phyloP scores from a whole-genome alignment of 1,284 basidiomycete species.

The Ganoderma resinaceum region DNA sequence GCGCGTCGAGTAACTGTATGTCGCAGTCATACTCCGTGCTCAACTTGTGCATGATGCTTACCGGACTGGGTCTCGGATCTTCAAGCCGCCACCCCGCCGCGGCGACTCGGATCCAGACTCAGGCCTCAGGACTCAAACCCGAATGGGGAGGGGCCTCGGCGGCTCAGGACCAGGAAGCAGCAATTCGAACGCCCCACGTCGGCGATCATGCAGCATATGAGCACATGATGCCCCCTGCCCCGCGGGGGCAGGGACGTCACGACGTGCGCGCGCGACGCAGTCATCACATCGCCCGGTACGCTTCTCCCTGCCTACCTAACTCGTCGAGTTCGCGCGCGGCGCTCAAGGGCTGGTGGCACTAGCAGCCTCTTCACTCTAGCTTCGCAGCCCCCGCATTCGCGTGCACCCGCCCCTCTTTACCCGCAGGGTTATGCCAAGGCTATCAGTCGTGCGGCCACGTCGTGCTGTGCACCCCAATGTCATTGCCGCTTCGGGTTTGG shows the following conservation, averaged over 20 bases:
- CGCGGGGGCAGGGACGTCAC: no score
- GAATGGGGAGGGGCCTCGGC: neutral
- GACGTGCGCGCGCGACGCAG: neutral
- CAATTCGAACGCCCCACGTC: neutral
- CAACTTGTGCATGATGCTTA: neutral
- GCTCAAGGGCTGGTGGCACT: no score
- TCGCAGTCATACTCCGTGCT: neutral
- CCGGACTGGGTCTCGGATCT: neutral
- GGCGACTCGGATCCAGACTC: neutral
- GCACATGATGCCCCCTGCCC: no score
- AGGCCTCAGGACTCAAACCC: no score
- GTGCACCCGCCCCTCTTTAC: neutral
- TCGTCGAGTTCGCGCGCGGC: neutral
- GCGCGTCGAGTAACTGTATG: neutral
- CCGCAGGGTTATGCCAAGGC: neutral
- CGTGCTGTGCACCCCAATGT: neutral
- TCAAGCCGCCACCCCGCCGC: neutral
- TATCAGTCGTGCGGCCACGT: neutral
- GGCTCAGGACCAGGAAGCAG: neutral
- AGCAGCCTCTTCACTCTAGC: neutral
- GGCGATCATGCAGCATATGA: constrained; percentile 3
- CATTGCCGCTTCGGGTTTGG: neutral
- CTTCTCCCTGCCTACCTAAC: neutral
- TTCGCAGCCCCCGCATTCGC: neutral
- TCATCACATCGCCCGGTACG: neutral